Conservation (phyloP, 139 green algal species). For the Tetradesmus obliquus region DNA sequence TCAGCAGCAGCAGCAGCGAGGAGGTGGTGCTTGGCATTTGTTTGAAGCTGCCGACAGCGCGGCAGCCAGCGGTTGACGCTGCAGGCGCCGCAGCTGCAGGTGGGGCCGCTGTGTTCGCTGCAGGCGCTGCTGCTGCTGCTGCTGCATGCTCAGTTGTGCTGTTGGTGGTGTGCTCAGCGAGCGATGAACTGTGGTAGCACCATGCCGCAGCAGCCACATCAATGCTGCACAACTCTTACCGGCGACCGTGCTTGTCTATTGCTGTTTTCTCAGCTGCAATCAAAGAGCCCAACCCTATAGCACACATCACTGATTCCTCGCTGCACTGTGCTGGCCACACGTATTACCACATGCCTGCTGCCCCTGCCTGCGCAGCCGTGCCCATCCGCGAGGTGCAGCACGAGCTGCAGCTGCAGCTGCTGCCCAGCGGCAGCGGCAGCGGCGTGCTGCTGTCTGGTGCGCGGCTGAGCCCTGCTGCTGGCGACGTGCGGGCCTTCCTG, state of each 20-base stretch:
- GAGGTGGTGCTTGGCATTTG: not conserved
- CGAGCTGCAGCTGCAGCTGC: conserved; percentile 21
- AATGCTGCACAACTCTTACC: too few relatives aligned
- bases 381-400: conserved; percentile 12
- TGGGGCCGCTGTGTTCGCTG: too few relatives aligned
- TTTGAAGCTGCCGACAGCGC: conserved; percentile 18
- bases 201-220: too few relatives aligned
- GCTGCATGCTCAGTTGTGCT: not conserved
- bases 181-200: too few relatives aligned
- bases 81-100: not conserved
- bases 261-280: too few relatives aligned
- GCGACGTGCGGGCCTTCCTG: not conserved
- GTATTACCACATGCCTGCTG: too few relatives aligned
- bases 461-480: not conserved
- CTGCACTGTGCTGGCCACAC: too few relatives aligned
- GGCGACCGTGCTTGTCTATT: too few relatives aligned
- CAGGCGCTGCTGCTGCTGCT: not conserved
- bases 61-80: not conserved
- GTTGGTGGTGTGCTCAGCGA: too few relatives aligned
- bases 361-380: not conserved
- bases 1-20: not conserved
- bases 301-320: too few relatives aligned
- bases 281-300: too few relatives aligned
- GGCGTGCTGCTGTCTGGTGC: not conserved
- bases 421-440: not conserved